These are phyloP conservation scores for Macadamia integrifolia DNA, from an alignment of 164 flowering plant species.

Conservation along the genomic window DNA sequence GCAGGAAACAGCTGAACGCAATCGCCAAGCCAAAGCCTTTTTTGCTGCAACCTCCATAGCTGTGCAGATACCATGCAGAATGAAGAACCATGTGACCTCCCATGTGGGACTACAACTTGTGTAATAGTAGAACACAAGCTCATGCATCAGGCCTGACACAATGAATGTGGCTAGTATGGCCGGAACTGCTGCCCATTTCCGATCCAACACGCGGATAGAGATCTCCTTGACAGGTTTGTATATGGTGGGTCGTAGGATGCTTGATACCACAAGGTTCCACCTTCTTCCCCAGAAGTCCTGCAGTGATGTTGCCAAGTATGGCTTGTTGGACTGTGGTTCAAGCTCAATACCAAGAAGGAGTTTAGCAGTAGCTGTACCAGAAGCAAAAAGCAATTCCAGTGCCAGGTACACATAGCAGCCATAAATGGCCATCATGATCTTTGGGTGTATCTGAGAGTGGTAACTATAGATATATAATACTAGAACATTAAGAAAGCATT, in stretches of 20 bases:
- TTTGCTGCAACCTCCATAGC: slow-evolving; percentile 21
- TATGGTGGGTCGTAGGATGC: not conserved
- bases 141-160: slow-evolving; percentile 49
- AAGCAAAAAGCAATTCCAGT: not conserved
- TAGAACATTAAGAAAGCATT: not conserved
- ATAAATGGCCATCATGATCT: not conserved
- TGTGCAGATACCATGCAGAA: slow-evolving; percentile 16
- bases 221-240: not conserved
- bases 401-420: not conserved
- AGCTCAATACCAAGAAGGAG: not conserved
- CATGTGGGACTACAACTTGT: slow-evolving; percentile 27
- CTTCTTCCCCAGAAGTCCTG: slow-evolving; percentile 14
- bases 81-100: slow-evolving; percentile 31
- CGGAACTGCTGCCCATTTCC: slow-evolving; percentile 14
- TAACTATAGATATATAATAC: not conserved
- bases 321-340: slow-evolving; percentile 11
- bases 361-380: not conserved
- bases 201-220: not conserved
- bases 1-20: slow-evolving; percentile 26
- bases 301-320: slow-evolving; percentile 13
- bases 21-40: slow-evolving; percentile 17
- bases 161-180: slow-evolving; percentile 33
- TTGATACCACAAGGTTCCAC: not conserved
- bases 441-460: not conserved
- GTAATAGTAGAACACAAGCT: slow-evolving; percentile 35